Conservation (phyloP, 2,329 filamentous ascomycete species). For the Colletotrichum sp. region DNA sequence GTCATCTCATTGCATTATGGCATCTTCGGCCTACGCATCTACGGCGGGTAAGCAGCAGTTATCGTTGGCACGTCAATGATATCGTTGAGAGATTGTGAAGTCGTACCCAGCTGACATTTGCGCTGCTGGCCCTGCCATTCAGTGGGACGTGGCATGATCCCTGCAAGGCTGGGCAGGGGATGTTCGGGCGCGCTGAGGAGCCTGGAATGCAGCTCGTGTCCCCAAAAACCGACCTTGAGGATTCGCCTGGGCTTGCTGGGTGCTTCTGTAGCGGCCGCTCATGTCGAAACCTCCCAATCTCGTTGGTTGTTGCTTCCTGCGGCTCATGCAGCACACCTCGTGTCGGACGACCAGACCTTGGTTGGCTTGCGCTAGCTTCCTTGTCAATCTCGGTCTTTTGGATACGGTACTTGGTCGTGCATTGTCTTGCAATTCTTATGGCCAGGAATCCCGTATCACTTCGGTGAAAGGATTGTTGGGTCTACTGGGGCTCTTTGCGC, state of each 20-base stretch:
- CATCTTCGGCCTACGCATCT: background rate
- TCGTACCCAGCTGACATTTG: background rate
- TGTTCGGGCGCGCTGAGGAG: background rate
- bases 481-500: background rate
- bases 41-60: background rate
- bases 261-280: background rate
- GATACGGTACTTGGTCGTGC: background rate
- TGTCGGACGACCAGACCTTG: background rate
- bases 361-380: background rate
- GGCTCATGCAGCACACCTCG: constrained; percentile 1
- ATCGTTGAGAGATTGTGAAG: background rate
- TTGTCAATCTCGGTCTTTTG: background rate
- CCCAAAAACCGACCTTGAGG: background rate
- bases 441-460: background rate
- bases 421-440: background rate
- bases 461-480: background rate
- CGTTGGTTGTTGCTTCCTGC: background rate
- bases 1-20: background rate
- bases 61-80: background rate
- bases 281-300: background rate
- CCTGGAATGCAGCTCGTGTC: background rate
- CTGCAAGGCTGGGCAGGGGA: background rate
- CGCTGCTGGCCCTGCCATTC: background rate
- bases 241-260: background rate
- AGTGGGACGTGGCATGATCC: background rate